Conservation (phyloP, 108 stramenopile genomes). For the Nannochloropsis gaditana region DNA sequence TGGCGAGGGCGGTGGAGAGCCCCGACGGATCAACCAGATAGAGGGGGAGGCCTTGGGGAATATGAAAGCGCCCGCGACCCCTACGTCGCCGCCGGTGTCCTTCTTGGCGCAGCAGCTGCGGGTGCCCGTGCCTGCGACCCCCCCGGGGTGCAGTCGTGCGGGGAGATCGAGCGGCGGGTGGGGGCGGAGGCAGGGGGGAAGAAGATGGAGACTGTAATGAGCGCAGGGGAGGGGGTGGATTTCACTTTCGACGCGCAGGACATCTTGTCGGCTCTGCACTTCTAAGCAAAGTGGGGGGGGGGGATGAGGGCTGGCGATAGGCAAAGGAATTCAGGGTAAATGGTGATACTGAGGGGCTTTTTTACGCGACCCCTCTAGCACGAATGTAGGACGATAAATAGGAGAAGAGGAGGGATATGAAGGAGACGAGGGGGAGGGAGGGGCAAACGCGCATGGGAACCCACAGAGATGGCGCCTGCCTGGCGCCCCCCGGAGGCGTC, state of each 20-base stretch:
- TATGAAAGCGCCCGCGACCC: no score
- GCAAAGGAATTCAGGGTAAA: neutral
- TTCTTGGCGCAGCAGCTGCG: no score
- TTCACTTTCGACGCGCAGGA: constrained; percentile 7
- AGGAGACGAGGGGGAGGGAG: neutral
- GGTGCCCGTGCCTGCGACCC: neutral
- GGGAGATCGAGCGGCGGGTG: neutral
- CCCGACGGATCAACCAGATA: no score
- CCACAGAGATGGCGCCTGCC: neutral
- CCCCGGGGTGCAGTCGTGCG: neutral
- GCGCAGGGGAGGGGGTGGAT: neutral
- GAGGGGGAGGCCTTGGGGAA: no score
- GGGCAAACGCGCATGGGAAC: neutral
- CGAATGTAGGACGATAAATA: neutral
- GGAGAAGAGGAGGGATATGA: neutral
- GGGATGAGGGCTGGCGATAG: neutral
- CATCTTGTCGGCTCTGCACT: neutral
- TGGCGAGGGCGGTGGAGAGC: no score
- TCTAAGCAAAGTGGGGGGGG: neutral
- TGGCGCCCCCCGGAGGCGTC: neutral
- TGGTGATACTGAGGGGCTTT: no score
- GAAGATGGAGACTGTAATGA: neutral
- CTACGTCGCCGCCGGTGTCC: no score
- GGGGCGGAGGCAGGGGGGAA: neutral
- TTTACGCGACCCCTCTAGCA: no score